phyloP scores from a whole-genome alignment of 129 eudicot species.

The Escallonia herrerae region DNA sequence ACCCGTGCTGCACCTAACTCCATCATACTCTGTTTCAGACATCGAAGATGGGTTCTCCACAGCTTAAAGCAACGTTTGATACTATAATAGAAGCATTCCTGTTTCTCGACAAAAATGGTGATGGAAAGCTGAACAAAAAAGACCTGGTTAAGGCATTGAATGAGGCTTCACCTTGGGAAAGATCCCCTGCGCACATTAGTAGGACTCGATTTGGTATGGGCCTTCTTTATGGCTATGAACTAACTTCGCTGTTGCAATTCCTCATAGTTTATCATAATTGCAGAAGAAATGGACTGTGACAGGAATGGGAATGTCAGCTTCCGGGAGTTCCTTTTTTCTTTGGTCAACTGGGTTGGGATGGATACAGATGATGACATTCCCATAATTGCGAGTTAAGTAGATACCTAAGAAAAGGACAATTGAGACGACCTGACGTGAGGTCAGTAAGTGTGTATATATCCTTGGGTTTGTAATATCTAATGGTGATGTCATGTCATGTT shows the following conservation, averaged over 20 bases:
- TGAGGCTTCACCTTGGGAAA: conserved; percentile 49
- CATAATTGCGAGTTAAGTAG: conserved; percentile 3
- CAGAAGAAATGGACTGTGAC: conserved; percentile 79
- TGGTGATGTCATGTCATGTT: too few species aligned
- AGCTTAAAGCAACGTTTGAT: conserved; percentile 51
- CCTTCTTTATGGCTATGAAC: neutral
- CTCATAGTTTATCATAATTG: conserved; percentile 8
- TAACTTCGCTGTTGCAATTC: neutral
- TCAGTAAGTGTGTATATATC: too few species aligned
- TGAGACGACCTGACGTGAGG: too few species aligned
- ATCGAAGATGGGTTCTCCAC: conserved; percentile 29
- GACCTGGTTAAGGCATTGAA: conserved; percentile 56
- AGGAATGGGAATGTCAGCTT: conserved; percentile 61
- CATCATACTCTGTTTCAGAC: conserved; percentile 21
- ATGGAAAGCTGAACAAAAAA: conserved; percentile 59
- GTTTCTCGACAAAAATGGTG: conserved; percentile 68
- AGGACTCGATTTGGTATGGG: conserved; percentile 47
- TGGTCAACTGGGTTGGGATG: conserved; percentile 57
- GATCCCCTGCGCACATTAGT: conserved; percentile 53
- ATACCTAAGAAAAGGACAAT: too few species aligned
- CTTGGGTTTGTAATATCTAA: too few species aligned
- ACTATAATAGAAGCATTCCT: conserved; percentile 55
- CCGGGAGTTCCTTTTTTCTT: conserved; percentile 49
- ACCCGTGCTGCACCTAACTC: neutral
- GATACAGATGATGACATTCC: conserved; percentile 45